A percentile compares a stretch with the other conserved stretches of the same genome.
Conservation (phyloP, 225 moss, liverwort and hornwort genomes). For the Physcomitrium patens region DNA sequence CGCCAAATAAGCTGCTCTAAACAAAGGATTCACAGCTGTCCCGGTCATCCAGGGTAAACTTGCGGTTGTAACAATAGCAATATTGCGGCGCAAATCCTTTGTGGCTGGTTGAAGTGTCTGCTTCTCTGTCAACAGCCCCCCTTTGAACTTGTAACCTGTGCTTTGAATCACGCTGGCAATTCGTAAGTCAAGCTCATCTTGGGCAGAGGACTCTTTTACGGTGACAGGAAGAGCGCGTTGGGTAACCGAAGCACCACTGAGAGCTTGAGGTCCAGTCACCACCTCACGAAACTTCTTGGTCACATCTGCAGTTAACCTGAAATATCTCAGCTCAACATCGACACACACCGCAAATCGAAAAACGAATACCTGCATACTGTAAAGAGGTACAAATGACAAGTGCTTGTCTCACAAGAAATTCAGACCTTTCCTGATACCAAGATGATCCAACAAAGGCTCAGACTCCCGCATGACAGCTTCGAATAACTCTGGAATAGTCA, state of each 20-base stretch:
- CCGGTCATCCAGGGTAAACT: slow-evolving; percentile 99
- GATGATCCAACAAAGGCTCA: slow-evolving; percentile 80
- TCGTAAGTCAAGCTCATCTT: slow-evolving; percentile 71
- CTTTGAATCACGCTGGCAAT: slow-evolving; percentile 91
- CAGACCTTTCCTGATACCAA: slow-evolving; percentile 82
- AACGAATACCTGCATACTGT: background rate
- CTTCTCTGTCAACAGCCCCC: slow-evolving; percentile 62
- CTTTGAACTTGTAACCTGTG: slow-evolving; percentile 84
- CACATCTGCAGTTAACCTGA: slow-evolving; percentile 54
- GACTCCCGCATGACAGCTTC: slow-evolving; percentile 81
- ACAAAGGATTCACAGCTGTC: slow-evolving; percentile 96
- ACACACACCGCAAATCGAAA: background rate
- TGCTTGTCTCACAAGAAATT: background rate
- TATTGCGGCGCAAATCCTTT: slow-evolving; percentile 54
- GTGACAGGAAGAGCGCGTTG: slow-evolving; percentile 33
- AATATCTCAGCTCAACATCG: slow-evolving; percentile 16
- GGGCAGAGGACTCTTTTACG: slow-evolving; percentile 32
- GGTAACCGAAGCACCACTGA: slow-evolving; percentile 32
- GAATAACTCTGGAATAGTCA: slow-evolving; percentile 77
- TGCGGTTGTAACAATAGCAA: slow-evolving; percentile 93
- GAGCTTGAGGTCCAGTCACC: slow-evolving; percentile 54
- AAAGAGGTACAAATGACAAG: background rate
- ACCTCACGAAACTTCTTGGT: slow-evolving; percentile 78
- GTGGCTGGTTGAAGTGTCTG: slow-evolving; percentile 32
- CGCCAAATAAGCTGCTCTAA: slow-evolving; percentile 90